phyloP scores from a whole-genome alignment of 257 asterid genomes.

The Solanum stenotomum region DNA sequence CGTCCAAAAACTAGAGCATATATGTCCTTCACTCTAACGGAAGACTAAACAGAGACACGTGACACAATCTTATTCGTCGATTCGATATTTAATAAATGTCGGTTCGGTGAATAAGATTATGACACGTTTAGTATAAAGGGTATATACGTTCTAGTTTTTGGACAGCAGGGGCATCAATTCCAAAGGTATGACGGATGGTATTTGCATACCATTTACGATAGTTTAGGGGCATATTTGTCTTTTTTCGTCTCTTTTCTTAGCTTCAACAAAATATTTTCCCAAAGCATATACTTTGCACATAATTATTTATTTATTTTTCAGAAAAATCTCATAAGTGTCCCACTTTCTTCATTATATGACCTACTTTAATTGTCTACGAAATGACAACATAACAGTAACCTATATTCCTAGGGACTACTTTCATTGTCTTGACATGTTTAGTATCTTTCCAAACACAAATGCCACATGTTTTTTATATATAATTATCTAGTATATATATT shows the following conservation, averaged over 20 bases:
- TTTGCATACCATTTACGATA: no score
- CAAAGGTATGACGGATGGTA: no score
- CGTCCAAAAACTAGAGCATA: no score
- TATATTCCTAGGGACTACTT: neutral
- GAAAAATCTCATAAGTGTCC: neutral
- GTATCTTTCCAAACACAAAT: neutral
- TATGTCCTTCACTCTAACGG: no score
- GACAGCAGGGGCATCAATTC: no score
- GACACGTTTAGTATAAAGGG: no score
- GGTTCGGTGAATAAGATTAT: no score
- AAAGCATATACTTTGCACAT: neutral
- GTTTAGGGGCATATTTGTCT: accelerated
- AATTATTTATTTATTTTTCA: neutral
- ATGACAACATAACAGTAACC: neutral
- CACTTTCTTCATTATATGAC: neutral
- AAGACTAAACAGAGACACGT: no score
- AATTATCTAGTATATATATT: no score
- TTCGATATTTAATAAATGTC: no score
- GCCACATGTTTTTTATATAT: neutral
- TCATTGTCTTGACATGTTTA: neutral
- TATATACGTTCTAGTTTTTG: no score
- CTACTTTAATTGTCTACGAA: neutral
- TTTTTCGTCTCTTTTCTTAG: neutral
- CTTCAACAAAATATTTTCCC: neutral
- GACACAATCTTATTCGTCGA: no score